These are phyloP conservation scores for Sedum album DNA, from an alignment of 164 flowering plant genomes.

Conservation along the genomic window DNA sequence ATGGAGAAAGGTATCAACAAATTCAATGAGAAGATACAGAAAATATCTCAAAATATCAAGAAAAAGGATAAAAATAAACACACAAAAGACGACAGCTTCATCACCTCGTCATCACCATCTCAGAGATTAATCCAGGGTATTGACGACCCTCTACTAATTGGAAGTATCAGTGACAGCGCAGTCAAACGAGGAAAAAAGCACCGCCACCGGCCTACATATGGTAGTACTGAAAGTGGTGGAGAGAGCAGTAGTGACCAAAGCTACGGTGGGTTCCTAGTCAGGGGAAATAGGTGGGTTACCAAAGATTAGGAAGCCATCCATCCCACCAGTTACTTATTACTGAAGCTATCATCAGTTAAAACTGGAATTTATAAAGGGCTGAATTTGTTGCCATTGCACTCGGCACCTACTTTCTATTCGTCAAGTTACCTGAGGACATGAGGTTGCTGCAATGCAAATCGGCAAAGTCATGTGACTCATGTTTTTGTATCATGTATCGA, in stretches of 20 bases:
- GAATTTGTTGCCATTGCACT: background rate
- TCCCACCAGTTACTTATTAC: background rate
- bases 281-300: slow-evolving; percentile 81
- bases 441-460: background rate
- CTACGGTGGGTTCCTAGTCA: slow-evolving; percentile 47
- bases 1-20: slow-evolving; percentile 79
- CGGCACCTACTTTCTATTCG: background rate
- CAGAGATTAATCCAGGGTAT: slow-evolving; percentile 2
- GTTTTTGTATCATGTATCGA: slow-evolving; percentile 5
- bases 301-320: slow-evolving; percentile 40
- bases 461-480: background rate
- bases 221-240: background rate
- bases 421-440: background rate
- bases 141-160: background rate
- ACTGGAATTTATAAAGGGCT: background rate
- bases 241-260: slow-evolving; percentile 42
- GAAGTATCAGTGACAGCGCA: slow-evolving; percentile 60
- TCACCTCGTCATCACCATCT: background rate
- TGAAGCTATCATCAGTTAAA: background rate
- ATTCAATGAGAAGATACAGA: slow-evolving; percentile 73
- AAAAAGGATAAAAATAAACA: background rate
- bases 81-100: slow-evolving; percentile 1
- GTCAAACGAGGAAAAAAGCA: slow-evolving; percentile 58
- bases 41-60: slow-evolving; percentile 16
- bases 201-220: slow-evolving; percentile 62